phyloP scores from a whole-genome alignment of 805 yeast genomes.

The Candida tallmaniae region DNA sequence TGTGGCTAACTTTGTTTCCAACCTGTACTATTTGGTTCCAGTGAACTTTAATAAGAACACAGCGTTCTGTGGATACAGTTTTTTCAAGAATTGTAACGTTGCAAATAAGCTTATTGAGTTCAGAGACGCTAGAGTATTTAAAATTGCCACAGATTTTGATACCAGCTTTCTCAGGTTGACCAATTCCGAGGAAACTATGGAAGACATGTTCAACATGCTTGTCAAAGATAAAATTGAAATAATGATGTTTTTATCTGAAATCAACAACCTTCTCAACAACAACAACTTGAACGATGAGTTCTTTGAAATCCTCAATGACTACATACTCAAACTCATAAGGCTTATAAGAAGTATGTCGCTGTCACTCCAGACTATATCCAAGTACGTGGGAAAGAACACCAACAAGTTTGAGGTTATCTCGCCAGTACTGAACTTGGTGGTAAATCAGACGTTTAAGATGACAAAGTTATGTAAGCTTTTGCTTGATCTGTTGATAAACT shows the following conservation, averaged over 20 bases:
- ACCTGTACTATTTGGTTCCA: conserved; percentile 16
- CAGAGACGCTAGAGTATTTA: conserved; percentile 13
- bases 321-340: conserved; percentile 36
- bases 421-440: conserved; percentile 31
- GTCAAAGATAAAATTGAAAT: conserved; percentile 34
- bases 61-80: conserved; percentile 4
- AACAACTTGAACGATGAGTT: conserved; percentile 15
- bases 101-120: conserved; percentile 13
- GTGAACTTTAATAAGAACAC: conserved; percentile 4
- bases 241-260: conserved; percentile 31
- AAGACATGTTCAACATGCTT: conserved; percentile 19
- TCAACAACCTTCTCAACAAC: conserved; percentile 12
- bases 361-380: conserved; percentile 26
- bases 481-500: conserved; percentile 20
- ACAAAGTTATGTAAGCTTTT: conserved; percentile 33
- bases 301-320: conserved; percentile 25
- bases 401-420: conserved; percentile 8
- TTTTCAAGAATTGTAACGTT: conserved; percentile 12
- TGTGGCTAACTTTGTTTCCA: no score
- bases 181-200: conserved; percentile 8
- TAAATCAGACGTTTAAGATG: conserved; percentile 29
- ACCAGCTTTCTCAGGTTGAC: conserved; percentile 2
- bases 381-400: conserved; percentile 18
- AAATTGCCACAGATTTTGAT: conserved; percentile 11
- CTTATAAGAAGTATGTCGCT: conserved; percentile 31